Base-by-base conservation (phyloP, 345 rosid genomes). In the Hevea brasiliensis region DNA sequence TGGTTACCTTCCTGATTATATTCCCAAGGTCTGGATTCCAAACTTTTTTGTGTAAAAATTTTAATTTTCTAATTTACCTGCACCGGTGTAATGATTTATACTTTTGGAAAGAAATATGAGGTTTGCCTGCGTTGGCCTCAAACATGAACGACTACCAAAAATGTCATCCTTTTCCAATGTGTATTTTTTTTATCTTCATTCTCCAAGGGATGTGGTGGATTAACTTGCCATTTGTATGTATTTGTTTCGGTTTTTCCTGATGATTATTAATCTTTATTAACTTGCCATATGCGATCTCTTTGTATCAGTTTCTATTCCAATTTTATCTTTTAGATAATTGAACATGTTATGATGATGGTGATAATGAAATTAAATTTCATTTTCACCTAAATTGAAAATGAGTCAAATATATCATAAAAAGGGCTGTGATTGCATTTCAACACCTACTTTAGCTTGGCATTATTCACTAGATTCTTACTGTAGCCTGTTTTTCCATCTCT, bases 1-100 rank as follows among this genome's bases (percentile, higher is more conserved):
- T 20, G 96, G 97, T 61, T 83, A 53, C 71, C 94, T 91, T 83
- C 97, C 96, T 78, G 91, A 90, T 79, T 93, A 91, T 72, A 91
- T 91, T 73, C 68, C 86, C 27, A 82, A 86, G 92, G 97, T 91
- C 69, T 72, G 77, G 60, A 71, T 59, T 71, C 53, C 42, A 32
- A 35, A 40, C 29, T 32, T 58, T 20, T 29, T 23, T 56, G 15
- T 35, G 40, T 10, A 24, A 57, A 56, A 24, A 29, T 48, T 47
- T 18, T 5, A 15, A 5, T 14, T 17, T 50, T 17, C 21, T 20
- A 17, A 17, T 3, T 17, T 50, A 14, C 18, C 6, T 50, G n/a
- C 20, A 14, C 17, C 14, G 20, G 0, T 50, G 55, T 7, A 12
- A 50, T 17, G 6, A 17, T 17, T 47, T 50, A 4, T 17, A 5